Percentiles rank a stretch among this genome's conserved stretches.
phyloP scores from a whole-genome alignment of 164 flowering plant species.

The Vitis amurensis region DNA sequence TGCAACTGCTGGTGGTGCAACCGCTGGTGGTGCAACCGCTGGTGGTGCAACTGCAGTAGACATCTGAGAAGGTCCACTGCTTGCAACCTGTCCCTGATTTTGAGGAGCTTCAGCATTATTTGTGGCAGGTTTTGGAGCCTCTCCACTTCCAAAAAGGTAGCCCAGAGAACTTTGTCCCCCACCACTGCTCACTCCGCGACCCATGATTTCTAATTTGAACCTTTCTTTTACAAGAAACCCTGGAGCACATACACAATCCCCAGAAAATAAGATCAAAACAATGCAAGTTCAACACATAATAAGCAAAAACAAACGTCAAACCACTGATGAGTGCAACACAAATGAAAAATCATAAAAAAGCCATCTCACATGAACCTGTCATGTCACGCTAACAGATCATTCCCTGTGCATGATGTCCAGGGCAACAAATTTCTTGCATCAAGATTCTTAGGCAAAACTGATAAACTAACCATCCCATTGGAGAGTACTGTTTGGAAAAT shows the following conservation, averaged over 20 bases:
- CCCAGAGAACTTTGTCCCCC: slow-evolving; percentile 39
- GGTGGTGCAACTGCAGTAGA: slow-evolving; percentile 12
- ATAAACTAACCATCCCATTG: no score
- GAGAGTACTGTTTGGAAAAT: no score
- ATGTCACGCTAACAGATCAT: no score
- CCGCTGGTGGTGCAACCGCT: slow-evolving; percentile 14
- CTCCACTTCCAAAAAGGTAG: slow-evolving; percentile 29
- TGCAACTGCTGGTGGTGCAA: slow-evolving; percentile 5
- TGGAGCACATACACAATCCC: neutral
- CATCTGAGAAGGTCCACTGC: slow-evolving; percentile 13
- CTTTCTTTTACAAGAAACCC: neutral
- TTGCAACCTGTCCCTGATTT: slow-evolving; percentile 5
- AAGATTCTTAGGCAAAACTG: no score
- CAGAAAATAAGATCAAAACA: neutral
- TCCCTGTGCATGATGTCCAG: no score
- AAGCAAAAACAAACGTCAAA: no score
- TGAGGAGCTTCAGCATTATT: slow-evolving; percentile 10
- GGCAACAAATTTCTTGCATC: no score
- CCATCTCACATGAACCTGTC: no score
- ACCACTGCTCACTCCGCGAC: slow-evolving; percentile 34
- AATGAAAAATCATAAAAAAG: no score
- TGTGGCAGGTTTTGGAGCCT: slow-evolving; percentile 29
- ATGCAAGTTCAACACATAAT: no score
- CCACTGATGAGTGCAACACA: no score
- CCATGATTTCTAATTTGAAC: slow-evolving; percentile 15